phyloP scores from a whole-genome alignment of 2,329 filamentous ascomycete species.

The Aspergillus sp. region DNA sequence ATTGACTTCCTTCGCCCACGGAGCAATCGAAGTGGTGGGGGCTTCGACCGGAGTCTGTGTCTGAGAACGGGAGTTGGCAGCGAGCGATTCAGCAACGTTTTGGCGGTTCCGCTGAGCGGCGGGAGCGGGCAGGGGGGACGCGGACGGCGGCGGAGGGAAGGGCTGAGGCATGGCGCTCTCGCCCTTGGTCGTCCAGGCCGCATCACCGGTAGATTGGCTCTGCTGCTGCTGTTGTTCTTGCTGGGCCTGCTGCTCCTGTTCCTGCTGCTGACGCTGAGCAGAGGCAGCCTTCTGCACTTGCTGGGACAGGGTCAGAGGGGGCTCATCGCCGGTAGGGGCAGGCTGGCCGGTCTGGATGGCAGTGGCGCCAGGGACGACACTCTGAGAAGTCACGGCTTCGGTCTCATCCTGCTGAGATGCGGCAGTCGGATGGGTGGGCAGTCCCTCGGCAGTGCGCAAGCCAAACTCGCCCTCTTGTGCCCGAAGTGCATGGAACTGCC shows the following conservation, averaged over 20 bases:
- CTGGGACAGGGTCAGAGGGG: conserved; percentile 71
- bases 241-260: conserved; percentile 29
- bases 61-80: conserved; percentile 66
- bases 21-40: conserved; percentile 74
- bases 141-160: conserved; percentile 70
- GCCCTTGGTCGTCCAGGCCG: conserved; percentile 59
- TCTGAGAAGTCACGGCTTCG: conserved; percentile 18
- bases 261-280: conserved; percentile 39
- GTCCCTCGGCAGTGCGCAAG: conserved; percentile 37
- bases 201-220: conserved; percentile 44
- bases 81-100: conserved; percentile 74
- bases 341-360: conserved; percentile 11
- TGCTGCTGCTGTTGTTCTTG: conserved; percentile 35
- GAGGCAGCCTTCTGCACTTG: conserved; percentile 74
- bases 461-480: conserved; percentile 63
- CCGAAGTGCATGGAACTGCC: conserved; percentile 78
- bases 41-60: conserved; percentile 72
- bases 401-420: conserved; percentile 27
- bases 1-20: conserved; percentile 84
- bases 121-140: conserved; percentile 81
- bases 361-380: conserved; percentile 23
- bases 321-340: conserved; percentile 35
- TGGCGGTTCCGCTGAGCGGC: conserved; percentile 82
- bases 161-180: conserved; percentile 65
- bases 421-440: conserved; percentile 41